Conservation (phyloP, 2,329 filamentous ascomycete genomes). For the Fusarium piperis region DNA sequence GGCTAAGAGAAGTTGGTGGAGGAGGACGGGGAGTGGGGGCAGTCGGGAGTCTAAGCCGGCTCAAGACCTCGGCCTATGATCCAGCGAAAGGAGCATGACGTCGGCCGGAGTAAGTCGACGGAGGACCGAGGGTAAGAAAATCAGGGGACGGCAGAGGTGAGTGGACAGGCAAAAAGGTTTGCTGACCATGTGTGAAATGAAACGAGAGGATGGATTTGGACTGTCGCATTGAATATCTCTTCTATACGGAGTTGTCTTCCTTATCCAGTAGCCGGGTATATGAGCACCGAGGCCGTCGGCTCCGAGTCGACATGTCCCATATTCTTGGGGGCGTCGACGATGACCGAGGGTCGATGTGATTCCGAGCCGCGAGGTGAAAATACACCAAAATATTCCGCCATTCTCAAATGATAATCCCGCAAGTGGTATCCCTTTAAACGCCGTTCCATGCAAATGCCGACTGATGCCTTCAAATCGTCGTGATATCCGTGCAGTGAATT, state of each 20-base stretch:
- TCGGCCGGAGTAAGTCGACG: conserved; percentile 15
- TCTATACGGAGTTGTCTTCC: conserved; percentile 12
- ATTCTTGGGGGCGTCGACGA: background rate
- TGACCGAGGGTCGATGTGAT: conserved; percentile 4
- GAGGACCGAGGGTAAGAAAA: background rate
- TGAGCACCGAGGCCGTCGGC: background rate
- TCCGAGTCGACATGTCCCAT: background rate
- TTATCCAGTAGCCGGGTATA: background rate
- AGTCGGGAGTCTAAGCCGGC: conserved; percentile 28
- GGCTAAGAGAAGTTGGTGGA: conserved; percentile 24
- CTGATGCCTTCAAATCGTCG: conserved; percentile 14
- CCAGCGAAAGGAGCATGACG: conserved; percentile 27
- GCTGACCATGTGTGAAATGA: background rate
- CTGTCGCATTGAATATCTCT: conserved; percentile 8
- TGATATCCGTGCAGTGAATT: conserved; percentile 25
- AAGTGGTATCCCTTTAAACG: conserved; percentile 36
- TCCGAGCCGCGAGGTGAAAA: background rate
- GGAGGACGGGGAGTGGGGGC: conserved; percentile 9
- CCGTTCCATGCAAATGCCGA: conserved; percentile 32
- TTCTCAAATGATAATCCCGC: conserved; percentile 14
- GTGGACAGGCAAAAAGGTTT: background rate
- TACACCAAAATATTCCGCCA: conserved; percentile 1
- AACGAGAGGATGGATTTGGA: conserved; percentile 8
- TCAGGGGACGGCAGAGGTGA: background rate
- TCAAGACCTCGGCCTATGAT: conserved; percentile 39